Evolutionary conservation across 805 yeast species (phyloP).

Genomic region (Kodamaea jinghongensis): DNA sequence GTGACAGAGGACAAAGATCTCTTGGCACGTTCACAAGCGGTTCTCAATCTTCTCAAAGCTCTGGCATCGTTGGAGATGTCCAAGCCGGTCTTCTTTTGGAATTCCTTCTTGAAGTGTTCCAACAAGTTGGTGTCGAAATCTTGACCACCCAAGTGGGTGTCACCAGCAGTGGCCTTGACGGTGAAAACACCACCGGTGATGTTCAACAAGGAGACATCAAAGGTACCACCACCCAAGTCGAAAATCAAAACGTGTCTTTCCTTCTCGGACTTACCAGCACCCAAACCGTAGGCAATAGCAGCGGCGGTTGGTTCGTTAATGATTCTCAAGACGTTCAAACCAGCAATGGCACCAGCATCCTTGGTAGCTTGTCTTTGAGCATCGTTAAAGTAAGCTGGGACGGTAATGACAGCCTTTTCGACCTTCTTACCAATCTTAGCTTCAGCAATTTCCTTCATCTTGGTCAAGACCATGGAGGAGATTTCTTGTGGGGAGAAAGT

Average conservation of each 20-base stretch:
- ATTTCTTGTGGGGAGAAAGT: constrained; percentile 49
- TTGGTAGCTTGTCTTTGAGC: constrained; percentile 53
- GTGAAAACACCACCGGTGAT: constrained; percentile 96
- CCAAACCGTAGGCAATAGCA: constrained; percentile 94
- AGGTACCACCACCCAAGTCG: constrained; percentile 98
- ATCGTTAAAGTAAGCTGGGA: constrained; percentile 50
- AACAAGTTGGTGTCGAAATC: constrained; percentile 51
- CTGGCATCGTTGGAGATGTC: constrained; percentile 47
- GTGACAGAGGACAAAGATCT: constrained; percentile 50
- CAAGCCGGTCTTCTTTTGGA: constrained; percentile 46
- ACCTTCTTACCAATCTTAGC: constrained; percentile 80
- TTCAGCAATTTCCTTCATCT: constrained; percentile 75
- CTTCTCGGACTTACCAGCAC: constrained; percentile 54
- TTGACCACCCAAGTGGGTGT: constrained; percentile 53
- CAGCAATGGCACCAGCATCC: constrained; percentile 52
- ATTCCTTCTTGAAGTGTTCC: constrained; percentile 45
- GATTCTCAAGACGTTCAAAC: constrained; percentile 48
- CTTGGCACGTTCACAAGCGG: constrained; percentile 53
- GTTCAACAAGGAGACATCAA: constrained; percentile 89
- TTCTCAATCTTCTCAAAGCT: constrained; percentile 51
- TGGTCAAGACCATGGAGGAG: constrained; percentile 48
- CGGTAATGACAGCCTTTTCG: constrained; percentile 48
- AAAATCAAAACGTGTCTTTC: constrained; percentile 77
- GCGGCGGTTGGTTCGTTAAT: constrained; percentile 77
- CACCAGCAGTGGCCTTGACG: constrained; percentile 83